phyloP scores from a whole-genome alignment of 2,329 filamentous ascomycete genomes.

The Aspergillus caelatus region DNA sequence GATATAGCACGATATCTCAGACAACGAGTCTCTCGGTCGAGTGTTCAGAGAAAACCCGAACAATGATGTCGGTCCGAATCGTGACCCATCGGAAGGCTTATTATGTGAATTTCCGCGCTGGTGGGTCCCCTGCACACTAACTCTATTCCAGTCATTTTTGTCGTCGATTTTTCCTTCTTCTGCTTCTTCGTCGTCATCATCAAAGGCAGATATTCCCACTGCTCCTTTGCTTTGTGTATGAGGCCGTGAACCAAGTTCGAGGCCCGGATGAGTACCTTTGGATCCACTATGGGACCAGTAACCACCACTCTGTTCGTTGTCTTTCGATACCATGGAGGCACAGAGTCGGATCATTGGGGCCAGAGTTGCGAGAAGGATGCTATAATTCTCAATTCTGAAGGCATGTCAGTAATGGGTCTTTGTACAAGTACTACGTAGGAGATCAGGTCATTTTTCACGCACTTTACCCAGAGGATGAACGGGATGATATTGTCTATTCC shows the following conservation, averaged over 20 bases:
- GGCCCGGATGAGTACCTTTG: slow-evolving; percentile 10
- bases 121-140: not conserved
- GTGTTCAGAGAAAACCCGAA: not conserved
- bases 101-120: not conserved
- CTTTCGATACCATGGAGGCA: slow-evolving; percentile 26
- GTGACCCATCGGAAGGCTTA: not conserved
- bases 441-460: not conserved
- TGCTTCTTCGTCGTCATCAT: not conserved
- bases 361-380: slow-evolving; percentile 39
- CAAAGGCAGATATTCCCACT: slow-evolving; percentile 9
- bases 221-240: slow-evolving; percentile 8
- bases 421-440: not conserved
- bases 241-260: not conserved
- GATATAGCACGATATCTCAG: not conserved
- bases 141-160: not conserved
- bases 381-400: slow-evolving; percentile 31
- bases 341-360: slow-evolving; percentile 39
- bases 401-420: not conserved
- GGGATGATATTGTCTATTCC: not conserved
- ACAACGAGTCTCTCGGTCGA: not conserved
- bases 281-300: slow-evolving; percentile 25
- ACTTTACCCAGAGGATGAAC: not conserved
- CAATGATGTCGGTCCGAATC: not conserved
- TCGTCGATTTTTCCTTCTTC: not conserved
- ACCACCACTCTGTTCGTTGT: slow-evolving; percentile 11